Percentiles rank a stretch among this genome's conserved stretches.
phyloP scores from a whole-genome alignment of 768 basidiomycete species.

The Collybiopsis luxurians region DNA sequence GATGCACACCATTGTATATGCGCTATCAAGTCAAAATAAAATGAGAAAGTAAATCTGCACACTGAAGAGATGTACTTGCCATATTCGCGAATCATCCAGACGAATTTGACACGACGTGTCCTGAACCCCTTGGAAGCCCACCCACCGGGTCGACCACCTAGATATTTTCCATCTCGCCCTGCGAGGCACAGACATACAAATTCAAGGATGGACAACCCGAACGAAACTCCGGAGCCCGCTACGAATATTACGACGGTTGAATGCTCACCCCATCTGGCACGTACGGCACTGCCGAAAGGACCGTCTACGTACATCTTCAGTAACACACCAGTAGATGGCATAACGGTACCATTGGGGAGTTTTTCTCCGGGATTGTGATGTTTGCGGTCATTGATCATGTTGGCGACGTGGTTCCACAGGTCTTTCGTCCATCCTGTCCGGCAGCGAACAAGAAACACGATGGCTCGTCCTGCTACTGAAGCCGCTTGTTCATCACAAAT shows the following conservation, averaged over 20 bases:
- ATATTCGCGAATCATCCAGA: conserved; percentile 78
- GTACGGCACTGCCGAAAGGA: conserved; percentile 63
- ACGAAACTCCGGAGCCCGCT: conserved; percentile 77
- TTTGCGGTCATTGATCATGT: conserved; percentile 27
- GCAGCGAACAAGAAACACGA: conserved; percentile 68
- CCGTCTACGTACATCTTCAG: conserved; percentile 61
- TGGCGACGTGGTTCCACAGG: conserved; percentile 55
- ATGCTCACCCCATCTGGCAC: conserved; percentile 57
- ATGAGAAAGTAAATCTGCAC: neutral
- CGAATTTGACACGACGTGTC: conserved; percentile 60
- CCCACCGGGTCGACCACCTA: conserved; percentile 46
- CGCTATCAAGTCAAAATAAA: conserved; percentile 33
- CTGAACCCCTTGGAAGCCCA: conserved; percentile 37
- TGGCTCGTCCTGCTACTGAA: conserved; percentile 46
- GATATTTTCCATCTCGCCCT: conserved; percentile 45
- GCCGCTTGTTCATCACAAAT: conserved; percentile 47
- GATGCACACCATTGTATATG: conserved; percentile 79
- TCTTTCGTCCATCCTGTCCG: conserved; percentile 67
- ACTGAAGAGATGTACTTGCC: conserved; percentile 38
- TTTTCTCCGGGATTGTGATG: conserved; percentile 25
- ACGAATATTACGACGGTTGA: conserved; percentile 61
- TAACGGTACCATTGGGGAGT: conserved; percentile 21
- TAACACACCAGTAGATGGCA: conserved; percentile 47
- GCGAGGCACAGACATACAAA: conserved; percentile 58
- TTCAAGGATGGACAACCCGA: conserved; percentile 64